Conservation (phyloP, 2,329 filamentous ascomycete genomes). For the Chaetomiaceae sp. region DNA sequence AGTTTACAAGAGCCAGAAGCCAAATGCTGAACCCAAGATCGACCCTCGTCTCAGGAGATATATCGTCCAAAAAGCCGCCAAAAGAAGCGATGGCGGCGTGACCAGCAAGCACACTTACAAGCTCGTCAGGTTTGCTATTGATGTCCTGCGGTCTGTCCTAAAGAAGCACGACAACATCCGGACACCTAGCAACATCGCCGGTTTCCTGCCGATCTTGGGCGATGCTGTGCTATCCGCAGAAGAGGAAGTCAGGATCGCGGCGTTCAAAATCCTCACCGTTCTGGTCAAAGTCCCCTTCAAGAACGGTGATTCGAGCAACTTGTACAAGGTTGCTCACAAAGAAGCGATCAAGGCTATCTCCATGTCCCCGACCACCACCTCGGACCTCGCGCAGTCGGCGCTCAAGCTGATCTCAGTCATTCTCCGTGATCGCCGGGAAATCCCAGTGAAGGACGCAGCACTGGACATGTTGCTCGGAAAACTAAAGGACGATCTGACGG, state of each 20-base stretch:
- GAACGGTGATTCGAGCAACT: conserved; percentile 58
- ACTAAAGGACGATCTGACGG: conserved; percentile 82
- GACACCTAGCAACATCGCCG: conserved; percentile 72
- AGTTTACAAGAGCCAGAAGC: conserved; percentile 64
- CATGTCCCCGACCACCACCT: conserved; percentile 70
- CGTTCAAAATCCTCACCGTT: conserved; percentile 77
- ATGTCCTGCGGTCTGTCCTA: conserved; percentile 78
- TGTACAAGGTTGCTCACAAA: conserved; percentile 73
- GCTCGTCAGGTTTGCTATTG: conserved; percentile 79
- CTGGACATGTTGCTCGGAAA: conserved; percentile 78
- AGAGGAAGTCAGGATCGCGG: conserved; percentile 87
- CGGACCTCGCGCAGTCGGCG: conserved; percentile 80
- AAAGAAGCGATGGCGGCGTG: conserved; percentile 65
- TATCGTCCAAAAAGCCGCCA: conserved; percentile 73
- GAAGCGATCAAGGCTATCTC: conserved; percentile 82
- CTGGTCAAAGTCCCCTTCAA: conserved; percentile 80
- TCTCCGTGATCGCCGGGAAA: conserved; percentile 72
- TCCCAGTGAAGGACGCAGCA: conserved; percentile 73
- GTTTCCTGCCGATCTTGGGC: conserved; percentile 84
- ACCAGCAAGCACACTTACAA: conserved; percentile 83
- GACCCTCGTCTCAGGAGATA: conserved; percentile 67
- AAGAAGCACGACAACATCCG: conserved; percentile 80
- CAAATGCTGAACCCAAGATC: conserved; percentile 48
- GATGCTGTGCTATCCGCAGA: conserved; percentile 80
- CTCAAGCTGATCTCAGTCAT: conserved; percentile 84